Conservation (phyloP, 345 rosid genomes). For the Aurinia saxatilis region DNA sequence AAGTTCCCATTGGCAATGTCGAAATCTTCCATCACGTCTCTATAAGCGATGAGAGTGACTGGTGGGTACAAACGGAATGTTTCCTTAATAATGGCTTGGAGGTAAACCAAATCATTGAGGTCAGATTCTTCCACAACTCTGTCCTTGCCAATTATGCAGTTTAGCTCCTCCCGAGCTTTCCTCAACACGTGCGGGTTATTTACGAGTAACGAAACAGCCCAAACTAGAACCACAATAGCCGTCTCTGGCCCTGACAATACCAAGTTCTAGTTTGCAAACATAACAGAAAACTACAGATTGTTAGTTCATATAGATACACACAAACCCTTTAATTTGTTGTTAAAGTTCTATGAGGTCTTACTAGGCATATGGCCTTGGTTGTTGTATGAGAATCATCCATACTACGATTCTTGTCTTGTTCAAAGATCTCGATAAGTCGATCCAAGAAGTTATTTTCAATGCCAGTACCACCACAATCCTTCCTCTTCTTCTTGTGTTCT, state of each 20-base stretch:
- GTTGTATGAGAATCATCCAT: neutral
- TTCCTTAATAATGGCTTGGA: constrained; percentile 43
- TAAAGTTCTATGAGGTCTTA: neutral
- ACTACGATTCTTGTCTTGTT: neutral
- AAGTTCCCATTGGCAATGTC: constrained; percentile 11
- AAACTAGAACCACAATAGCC: constrained; percentile 31
- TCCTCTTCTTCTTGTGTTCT: constrained; percentile 33
- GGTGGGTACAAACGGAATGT: constrained; percentile 37
- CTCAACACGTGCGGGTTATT: constrained; percentile 28
- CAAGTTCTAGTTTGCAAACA: constrained; percentile 41
- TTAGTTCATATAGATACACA: too few relatives aligned
- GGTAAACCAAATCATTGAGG: constrained; percentile 27
- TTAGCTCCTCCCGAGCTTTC: constrained; percentile 36
- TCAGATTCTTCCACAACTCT: constrained; percentile 37
- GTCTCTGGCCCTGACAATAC: constrained; percentile 46
- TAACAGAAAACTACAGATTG: too few relatives aligned
- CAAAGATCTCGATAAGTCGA: neutral
- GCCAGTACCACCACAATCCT: neutral
- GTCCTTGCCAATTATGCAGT: constrained; percentile 22
- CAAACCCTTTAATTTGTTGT: too few relatives aligned
- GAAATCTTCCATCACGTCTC: constrained; percentile 30
- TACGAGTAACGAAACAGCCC: constrained; percentile 36
- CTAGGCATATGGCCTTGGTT: constrained; percentile 1
- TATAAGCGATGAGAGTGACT: constrained; percentile 22
- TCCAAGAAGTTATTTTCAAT: neutral